Evolutionary conservation across 305 asterid genomes (phyloP).

Genomic region (Solanum hybrid): DNA sequence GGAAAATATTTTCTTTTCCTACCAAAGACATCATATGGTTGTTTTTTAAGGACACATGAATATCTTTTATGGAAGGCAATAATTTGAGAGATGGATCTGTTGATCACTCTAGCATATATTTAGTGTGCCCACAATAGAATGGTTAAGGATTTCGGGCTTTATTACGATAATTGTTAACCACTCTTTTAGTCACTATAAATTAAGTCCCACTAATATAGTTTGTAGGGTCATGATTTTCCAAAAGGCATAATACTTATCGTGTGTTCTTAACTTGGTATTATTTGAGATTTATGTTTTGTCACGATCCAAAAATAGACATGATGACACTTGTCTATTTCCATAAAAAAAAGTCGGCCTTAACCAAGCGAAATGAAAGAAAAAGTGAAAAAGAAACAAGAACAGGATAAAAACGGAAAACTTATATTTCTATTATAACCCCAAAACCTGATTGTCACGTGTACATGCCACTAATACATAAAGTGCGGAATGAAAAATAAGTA

Average conservation of each 20-base stretch:
- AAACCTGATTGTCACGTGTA: neutral
- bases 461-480: neutral
- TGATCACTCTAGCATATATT: neutral
- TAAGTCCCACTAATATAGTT: neutral
- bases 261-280: neutral
- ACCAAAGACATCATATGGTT: neutral
- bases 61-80: neutral
- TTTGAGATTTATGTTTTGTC: neutral
- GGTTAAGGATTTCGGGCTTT: neutral
- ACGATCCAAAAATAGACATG: neutral
- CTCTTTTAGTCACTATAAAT: neutral
- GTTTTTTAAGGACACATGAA: neutral
- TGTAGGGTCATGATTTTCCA: neutral
- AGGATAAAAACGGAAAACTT: neutral
- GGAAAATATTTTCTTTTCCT: neutral
- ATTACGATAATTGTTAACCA: neutral
- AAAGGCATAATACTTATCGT: neutral
- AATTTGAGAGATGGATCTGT: neutral
- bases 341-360: neutral
- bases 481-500: neutral
- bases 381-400: neutral
- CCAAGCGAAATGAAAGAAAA: neutral
- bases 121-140: neutral
- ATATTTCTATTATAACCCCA: neutral
- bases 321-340: neutral